Percentiles rank a stretch among this genome's conserved stretches.
Evolutionary conservation across 75 land plant genomes (phyloP).

Genomic region (Picea glauca): DNA sequence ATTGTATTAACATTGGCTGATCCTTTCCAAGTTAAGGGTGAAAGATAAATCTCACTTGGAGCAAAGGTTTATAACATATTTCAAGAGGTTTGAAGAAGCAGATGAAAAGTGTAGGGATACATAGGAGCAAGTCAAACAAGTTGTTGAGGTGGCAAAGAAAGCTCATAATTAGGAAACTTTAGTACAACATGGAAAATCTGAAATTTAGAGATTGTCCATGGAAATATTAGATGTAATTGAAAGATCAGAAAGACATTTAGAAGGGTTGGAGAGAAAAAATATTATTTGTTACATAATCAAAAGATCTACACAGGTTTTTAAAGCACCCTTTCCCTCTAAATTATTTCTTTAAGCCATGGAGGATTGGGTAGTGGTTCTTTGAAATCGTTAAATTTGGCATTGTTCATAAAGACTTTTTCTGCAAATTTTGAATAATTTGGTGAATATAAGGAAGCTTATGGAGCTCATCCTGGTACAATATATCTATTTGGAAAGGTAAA

Average conservation of each 20-base stretch:
- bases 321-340: too few relatives aligned
- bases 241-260: slow-evolving; percentile 57
- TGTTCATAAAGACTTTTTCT: too few relatives aligned
- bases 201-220: slow-evolving; percentile 57
- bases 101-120: slow-evolving; percentile 46
- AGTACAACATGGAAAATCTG: slow-evolving; percentile 57
- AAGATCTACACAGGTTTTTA: too few relatives aligned
- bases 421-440: too few relatives aligned
- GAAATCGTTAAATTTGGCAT: too few relatives aligned
- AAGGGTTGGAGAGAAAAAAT: slow-evolving; percentile 50
- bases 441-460: too few relatives aligned
- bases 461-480: too few relatives aligned
- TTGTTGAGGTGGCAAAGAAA: slow-evolving; percentile 61
- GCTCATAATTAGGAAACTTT: slow-evolving; percentile 53
- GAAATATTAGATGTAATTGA: slow-evolving; percentile 66
- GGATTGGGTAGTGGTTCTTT: too few relatives aligned
- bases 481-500: too few relatives aligned
- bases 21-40: too few relatives aligned
- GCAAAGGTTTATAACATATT: slow-evolving; percentile 44
- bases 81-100: slow-evolving; percentile 57
- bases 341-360: too few relatives aligned
- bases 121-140: slow-evolving; percentile 61
- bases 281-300: slow-evolving; percentile 32
- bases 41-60: slow-evolving; percentile 48
- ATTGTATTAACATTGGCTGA: too few relatives aligned